Evolutionary conservation across 2,329 filamentous ascomycete genomes (phyloP).

Genomic region (Aspergillus novoparasiticus): DNA sequence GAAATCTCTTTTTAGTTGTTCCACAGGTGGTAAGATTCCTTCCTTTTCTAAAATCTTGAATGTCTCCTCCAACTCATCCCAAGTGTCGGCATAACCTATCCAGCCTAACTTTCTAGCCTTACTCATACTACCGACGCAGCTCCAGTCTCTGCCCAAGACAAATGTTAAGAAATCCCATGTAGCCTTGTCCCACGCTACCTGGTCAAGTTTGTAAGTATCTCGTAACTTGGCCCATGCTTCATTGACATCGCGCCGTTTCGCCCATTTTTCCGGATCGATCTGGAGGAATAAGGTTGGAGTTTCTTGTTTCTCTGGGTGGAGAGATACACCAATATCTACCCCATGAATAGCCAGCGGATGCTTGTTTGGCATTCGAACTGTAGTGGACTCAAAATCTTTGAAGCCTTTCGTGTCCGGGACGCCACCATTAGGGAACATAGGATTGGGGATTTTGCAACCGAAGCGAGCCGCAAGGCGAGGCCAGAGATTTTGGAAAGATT

Average conservation of each 20-base stretch:
- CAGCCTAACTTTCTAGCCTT: constrained; percentile 52
- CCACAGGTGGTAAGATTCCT: constrained; percentile 25
- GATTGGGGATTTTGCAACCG: constrained; percentile 31
- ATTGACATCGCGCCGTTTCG: constrained; percentile 40
- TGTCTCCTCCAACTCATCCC: constrained; percentile 39
- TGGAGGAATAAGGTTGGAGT: constrained; percentile 23
- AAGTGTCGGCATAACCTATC: constrained; percentile 45
- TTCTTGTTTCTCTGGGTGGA: neutral
- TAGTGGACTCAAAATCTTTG: constrained; percentile 13
- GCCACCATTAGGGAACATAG: constrained; percentile 29
- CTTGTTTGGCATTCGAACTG: constrained; percentile 17
- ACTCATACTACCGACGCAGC: constrained; percentile 39
- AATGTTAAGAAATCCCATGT: constrained; percentile 51
- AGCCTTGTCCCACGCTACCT: constrained; percentile 45
- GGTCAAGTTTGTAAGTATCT: constrained; percentile 38
- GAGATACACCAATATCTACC: constrained; percentile 25
- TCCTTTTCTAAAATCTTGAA: constrained; percentile 36
- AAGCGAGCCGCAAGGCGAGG: constrained; percentile 43
- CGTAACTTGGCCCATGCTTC: constrained; percentile 42
- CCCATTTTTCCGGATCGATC: constrained; percentile 47
- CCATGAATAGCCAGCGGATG: constrained; percentile 27
- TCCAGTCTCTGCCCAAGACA: constrained; percentile 42
- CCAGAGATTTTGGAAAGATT: constrained; percentile 46
- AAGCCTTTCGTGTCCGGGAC: constrained; percentile 9
- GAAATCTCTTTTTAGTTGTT: constrained; percentile 17